Base-by-base conservation (phyloP, 2,329 filamentous ascomycete genomes). In the Neoscytalidium dimidiatum region DNA sequence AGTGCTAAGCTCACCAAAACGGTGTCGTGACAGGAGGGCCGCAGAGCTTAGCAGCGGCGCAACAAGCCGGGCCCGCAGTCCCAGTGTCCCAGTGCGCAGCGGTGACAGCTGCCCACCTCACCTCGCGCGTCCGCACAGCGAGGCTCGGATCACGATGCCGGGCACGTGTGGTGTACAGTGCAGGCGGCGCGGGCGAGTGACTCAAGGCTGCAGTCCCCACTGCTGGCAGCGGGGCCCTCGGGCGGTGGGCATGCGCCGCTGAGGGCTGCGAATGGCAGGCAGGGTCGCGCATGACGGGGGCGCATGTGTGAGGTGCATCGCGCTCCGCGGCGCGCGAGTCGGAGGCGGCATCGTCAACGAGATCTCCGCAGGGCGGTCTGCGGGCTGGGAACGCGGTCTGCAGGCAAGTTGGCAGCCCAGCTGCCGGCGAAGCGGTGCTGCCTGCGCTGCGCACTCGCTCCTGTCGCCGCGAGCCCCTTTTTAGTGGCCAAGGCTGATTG, bases 401-500 rank as follows among this genome's bases (percentile, higher is more conserved):
- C n/a, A n/a, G n/a, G n/a, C 46, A 41, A 17, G 38, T 17, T 41
- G 38, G 38, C 38, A 17, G 38, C 4, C 38, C 38, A 41, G 38
- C 29, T n/a, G 51, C 21, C 28, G 23, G 48, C n/a, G 28, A n/a
- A 56, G 51, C 31, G 21, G 28, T 41, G 52, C 35, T 57, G 52
- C 14, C 33, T 57, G 52, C 35, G 26, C 23, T 58, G 53, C 38
- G 38, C 41, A 60, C 31, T 44, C 11, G 38, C 56, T 44, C 56
- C 53, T 57, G 53, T 38, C 23, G 53, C 56, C 41, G 56, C 31
- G 11, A 60, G 56, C 38, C 56, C 56, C 56, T 46, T 60, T 60
- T 60, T 44, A 60, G 56, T 46, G 38, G 56, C 56, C 56, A 31
- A 46, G 56, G 56, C 56, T 60, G 56, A 60, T 60, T 60, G 56